These are phyloP conservation scores for Leccinum fibrillosum DNA, from an alignment of 768 basidiomycete genomes.

Conservation along the genomic window DNA sequence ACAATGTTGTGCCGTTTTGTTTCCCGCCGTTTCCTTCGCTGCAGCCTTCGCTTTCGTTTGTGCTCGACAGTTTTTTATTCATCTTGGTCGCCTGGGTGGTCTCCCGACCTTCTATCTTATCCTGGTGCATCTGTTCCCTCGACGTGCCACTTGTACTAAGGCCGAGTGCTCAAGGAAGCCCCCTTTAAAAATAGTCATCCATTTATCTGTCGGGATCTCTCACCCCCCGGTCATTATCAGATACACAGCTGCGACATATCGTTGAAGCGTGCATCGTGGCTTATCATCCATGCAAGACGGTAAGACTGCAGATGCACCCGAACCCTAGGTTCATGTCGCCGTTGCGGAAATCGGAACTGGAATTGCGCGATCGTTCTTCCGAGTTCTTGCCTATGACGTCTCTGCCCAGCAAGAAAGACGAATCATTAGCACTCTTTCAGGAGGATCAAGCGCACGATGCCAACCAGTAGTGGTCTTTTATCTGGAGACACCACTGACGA, in stretches of 20 bases:
- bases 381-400: not conserved
- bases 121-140: not conserved
- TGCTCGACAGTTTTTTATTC: no score
- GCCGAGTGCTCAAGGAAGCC: not conserved
- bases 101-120: not conserved
- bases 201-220: constrained; percentile 9
- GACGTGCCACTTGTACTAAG: not conserved
- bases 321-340: constrained; percentile 5
- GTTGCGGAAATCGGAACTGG: not conserved
- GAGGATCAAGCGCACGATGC: not conserved
- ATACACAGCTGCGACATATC: constrained; percentile 3
- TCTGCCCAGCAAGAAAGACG: constrained; percentile 6
- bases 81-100: not conserved
- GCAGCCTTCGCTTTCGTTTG: no score
- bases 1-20: not conserved
- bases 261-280: not conserved
- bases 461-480: not conserved
- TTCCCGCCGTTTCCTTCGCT: not conserved
- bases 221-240: constrained; percentile 1
- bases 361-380: not conserved
- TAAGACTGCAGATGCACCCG: not conserved
- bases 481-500: not conserved
- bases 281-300: constrained; percentile 1
- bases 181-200: constrained; percentile 5
- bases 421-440: constrained; percentile 2